Conservation (phyloP, 768 basidiomycete species). For the Mycena albidolilacea region DNA sequence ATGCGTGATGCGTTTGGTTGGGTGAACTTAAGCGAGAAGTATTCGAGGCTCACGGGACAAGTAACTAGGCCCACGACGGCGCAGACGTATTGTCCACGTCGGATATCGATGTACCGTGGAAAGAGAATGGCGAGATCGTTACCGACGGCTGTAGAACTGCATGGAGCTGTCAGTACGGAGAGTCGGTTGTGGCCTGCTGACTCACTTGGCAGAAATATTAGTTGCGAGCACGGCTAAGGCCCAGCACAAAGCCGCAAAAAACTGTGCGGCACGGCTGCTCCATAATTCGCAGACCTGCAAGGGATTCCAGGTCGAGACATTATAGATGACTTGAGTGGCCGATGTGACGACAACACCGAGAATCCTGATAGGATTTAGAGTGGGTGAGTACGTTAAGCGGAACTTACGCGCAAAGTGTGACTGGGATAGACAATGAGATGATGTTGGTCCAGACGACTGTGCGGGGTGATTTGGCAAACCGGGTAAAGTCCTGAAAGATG, state of each 20-base stretch:
- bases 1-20: too few species aligned
- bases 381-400: neutral
- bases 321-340: conserved; percentile 71
- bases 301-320: conserved; percentile 45
- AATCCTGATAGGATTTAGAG: conserved; percentile 26
- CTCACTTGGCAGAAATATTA: conserved; percentile 39
- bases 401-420: conserved; percentile 41
- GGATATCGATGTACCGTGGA: conserved; percentile 51
- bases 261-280: conserved; percentile 76
- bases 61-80: conserved; percentile 72
- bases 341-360: conserved; percentile 75
- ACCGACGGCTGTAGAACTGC: conserved; percentile 39
- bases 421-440: conserved; percentile 36
- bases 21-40: too few species aligned
- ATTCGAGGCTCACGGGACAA: conserved; percentile 51
- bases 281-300: conserved; percentile 67
- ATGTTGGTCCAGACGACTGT: conserved; percentile 42
- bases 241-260: conserved; percentile 64
- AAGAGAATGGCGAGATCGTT: conserved; percentile 64
- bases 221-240: conserved; percentile 38
- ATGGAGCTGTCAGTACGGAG: neutral
- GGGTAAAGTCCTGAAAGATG: conserved; percentile 39
- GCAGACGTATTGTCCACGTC: conserved; percentile 71
- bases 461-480: conserved; percentile 40
- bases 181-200: neutral